Conservation (phyloP, 2,329 filamentous ascomycete species). For the Ustulina deusta region DNA sequence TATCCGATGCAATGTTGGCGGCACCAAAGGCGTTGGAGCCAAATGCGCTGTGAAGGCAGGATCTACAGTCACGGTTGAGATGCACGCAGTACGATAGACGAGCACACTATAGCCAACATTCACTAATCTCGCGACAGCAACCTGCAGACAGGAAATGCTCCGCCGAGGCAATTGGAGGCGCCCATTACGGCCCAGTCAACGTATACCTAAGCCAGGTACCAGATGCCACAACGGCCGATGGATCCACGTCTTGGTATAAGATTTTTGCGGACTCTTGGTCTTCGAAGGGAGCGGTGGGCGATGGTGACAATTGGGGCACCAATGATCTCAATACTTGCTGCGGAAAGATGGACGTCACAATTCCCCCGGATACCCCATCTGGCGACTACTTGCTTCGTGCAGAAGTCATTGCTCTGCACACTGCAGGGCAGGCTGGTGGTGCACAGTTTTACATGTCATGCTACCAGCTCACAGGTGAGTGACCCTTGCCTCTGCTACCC, state of each 20-base stretch:
- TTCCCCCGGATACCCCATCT: conserved; percentile 56
- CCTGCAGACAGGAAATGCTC: conserved; percentile 59
- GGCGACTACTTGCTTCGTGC: conserved; percentile 60
- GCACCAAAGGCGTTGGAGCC: conserved; percentile 51
- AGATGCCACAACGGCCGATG: conserved; percentile 60
- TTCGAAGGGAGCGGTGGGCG: conserved; percentile 55
- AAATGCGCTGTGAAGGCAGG: conserved; percentile 60
- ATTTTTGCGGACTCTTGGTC: conserved; percentile 62
- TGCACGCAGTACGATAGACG: conserved; percentile 45
- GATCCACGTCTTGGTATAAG: conserved; percentile 64
- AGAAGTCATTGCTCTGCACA: conserved; percentile 60
- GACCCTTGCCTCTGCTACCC: neutral
- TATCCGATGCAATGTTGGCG: conserved; percentile 59
- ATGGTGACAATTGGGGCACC: conserved; percentile 60
- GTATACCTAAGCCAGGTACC: conserved; percentile 64
- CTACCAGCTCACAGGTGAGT: conserved; percentile 48
- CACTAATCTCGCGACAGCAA: conserved; percentile 51
- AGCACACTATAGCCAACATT: neutral
- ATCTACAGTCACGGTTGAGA: conserved; percentile 50
- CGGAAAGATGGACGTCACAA: conserved; percentile 58
- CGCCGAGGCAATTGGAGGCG: conserved; percentile 64
- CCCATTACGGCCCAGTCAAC: conserved; percentile 66
- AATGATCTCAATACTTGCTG: conserved; percentile 56
- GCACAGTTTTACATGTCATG: conserved; percentile 52
- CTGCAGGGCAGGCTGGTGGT: conserved; percentile 51